phyloP scores from a whole-genome alignment of 371 early-diverging fungal species.

The Circinella umbellata region DNA sequence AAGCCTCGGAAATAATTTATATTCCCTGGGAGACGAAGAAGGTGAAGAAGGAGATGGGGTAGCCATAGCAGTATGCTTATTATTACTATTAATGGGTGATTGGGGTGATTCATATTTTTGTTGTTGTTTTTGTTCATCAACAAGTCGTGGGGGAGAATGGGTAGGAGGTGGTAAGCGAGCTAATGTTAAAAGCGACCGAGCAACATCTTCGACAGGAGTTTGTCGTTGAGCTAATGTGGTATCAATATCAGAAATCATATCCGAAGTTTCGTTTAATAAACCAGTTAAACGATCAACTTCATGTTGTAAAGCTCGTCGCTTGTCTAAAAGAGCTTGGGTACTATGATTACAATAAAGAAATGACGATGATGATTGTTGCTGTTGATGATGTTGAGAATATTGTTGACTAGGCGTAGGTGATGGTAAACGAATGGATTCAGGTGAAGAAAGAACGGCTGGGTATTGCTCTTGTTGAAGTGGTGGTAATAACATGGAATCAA shows the following conservation, averaged over 20 bases:
- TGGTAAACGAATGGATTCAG: slow-evolving; percentile 6
- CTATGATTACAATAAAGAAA: slow-evolving; percentile 26
- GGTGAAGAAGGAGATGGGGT: not conserved
- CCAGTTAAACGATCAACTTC: slow-evolving; percentile 58
- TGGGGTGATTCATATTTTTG: not conserved
- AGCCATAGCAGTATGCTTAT: not conserved
- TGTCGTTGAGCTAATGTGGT: slow-evolving; percentile 36
- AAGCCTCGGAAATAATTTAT: slow-evolving; percentile 10
- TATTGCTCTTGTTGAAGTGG: slow-evolving; percentile 9
- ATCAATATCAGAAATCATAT: slow-evolving; percentile 57
- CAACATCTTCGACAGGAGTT: slow-evolving; percentile 16
- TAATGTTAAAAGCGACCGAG: slow-evolving; percentile 14
- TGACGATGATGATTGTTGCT: not conserved
- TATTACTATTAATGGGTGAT: not conserved
- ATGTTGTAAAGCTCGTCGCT: slow-evolving; percentile 59
- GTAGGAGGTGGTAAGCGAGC: slow-evolving; percentile 17
- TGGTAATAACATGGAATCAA: slow-evolving; percentile 12
- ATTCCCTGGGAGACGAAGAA: not conserved
- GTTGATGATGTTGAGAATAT: too few species aligned
- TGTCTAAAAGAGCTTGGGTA: slow-evolving; percentile 50
- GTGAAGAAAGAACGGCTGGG: slow-evolving; percentile 4
- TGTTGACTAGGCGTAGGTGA: slow-evolving; percentile 4
- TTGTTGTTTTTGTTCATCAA: not conserved
- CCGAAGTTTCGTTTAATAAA: slow-evolving; percentile 55
- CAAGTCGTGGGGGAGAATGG: not conserved